A percentile compares a stretch with the other conserved stretches of the same genome.
These are phyloP conservation scores for Periglandula ipomoeae DNA, from an alignment of 2,329 filamentous ascomycete genomes.

Conservation along the genomic window DNA sequence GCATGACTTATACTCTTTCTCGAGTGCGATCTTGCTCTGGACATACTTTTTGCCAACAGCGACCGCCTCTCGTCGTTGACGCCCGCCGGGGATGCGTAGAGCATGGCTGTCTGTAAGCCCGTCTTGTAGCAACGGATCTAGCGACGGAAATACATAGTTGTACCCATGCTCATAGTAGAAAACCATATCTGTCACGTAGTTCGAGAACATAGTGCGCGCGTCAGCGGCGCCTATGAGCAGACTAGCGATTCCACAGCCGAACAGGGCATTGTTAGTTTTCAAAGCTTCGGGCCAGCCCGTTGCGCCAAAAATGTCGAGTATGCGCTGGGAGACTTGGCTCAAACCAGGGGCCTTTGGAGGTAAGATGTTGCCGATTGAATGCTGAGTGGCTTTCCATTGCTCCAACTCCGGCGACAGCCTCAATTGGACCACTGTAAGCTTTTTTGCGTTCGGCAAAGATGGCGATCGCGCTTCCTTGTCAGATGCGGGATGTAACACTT, in stretches of 20 bases:
- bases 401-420: conserved; percentile 12
- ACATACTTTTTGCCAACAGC: conserved; percentile 11
- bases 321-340: conserved; percentile 6
- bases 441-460: not conserved
- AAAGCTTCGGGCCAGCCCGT: conserved; percentile 10
- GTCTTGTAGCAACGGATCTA: conserved; percentile 10
- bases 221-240: conserved; percentile 13
- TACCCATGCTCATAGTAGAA: conserved; percentile 17
- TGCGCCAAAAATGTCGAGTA: conserved; percentile 10
- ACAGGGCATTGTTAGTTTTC: conserved; percentile 13
- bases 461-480: not conserved
- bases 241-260: conserved; percentile 12
- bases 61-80: conserved; percentile 11
- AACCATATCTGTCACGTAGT: conserved; percentile 15
- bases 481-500: not conserved
- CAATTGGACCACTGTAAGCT: conserved; percentile 9
- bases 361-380: conserved; percentile 11
- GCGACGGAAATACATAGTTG: conserved; percentile 12
- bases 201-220: conserved; percentile 14
- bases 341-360: conserved; percentile 12
- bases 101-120: conserved; percentile 11
- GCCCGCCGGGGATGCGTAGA: conserved; percentile 10
- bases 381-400: conserved; percentile 12
- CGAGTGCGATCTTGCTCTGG: conserved; percentile 12
- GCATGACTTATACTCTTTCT: not conserved